Conservation (phyloP, 257 asterid genomes). For the Lavandula angustifolia region DNA sequence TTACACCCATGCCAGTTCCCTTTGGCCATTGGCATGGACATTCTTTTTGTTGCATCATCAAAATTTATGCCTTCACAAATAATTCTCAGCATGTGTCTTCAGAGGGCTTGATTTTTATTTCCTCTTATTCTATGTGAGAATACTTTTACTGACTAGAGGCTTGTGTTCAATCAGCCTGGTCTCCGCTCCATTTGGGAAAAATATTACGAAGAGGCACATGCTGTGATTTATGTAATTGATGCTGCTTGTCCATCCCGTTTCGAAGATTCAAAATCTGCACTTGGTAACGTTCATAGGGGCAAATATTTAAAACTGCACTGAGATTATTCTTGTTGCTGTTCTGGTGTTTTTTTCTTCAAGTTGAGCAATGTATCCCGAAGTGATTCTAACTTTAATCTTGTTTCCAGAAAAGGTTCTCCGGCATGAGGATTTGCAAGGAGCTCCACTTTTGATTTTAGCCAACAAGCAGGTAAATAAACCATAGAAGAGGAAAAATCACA, state of each 20-base stretch:
- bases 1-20: background rate
- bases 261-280: constrained; percentile 87
- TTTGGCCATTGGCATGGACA: background rate
- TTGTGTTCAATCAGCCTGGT: constrained; percentile 63
- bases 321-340: background rate
- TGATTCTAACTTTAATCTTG: constrained; percentile 24
- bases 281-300: constrained; percentile 47
- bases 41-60: constrained; percentile 9
- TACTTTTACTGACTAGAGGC: constrained; percentile 25
- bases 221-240: constrained; percentile 74
- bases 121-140: constrained; percentile 1
- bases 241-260: constrained; percentile 79
- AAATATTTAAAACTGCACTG: constrained; percentile 6
- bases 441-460: constrained; percentile 78
- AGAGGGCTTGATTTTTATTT: constrained; percentile 3
- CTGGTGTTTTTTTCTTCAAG: background rate
- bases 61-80: constrained; percentile 2
- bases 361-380: constrained; percentile 1
- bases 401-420: constrained; percentile 77
- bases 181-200: constrained; percentile 95
- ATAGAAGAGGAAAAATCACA: constrained; percentile 14
- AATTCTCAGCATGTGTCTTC: constrained; percentile 7
- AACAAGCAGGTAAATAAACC: constrained; percentile 66
- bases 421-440: constrained; percentile 89
- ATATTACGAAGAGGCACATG: constrained; percentile 93